Evolutionary conservation across 176 grass and related monocot species (phyloP), one percentile per base, ranked within the genome.

Genomic region (Saccharum officinarum): DNA sequence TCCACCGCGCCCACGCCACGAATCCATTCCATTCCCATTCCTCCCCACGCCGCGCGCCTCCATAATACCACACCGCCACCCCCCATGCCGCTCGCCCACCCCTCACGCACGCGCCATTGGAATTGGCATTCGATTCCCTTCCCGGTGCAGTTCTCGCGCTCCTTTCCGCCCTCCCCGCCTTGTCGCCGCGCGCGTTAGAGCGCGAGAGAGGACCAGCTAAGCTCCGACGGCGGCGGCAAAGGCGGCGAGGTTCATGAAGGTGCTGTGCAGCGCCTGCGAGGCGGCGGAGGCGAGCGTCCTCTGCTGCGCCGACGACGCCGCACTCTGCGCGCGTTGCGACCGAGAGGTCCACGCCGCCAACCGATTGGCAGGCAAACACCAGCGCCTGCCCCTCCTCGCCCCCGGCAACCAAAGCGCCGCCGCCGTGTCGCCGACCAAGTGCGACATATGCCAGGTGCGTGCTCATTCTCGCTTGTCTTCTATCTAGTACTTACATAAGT

Each of bases 291-390:
- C 94, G 44, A 65, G 55, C 60, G 94, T 97, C 72, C 84, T 97
- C 79, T 97, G 94, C 88, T 97, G 94, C 75, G 94, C 92, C 12
- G 94, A 97, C 86, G 94, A 97, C 80, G 94, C 88, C 54, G 90
- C 92, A 2, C 92, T 97, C 0, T 97, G 94, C 77, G 69, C 76
- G 61, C 83, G 75, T 57, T 97, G 94, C 66, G 94, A 97, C 67
- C 80, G 91, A 46, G 87, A 86, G 23, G 90, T 97, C 54, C 94
- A 97, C 86, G 88, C 90, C 33, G 92, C 92, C 37, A 97, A 97
- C 82, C 87, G 88, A 46, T 59, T 94, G 10, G 92, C 92, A 17
- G 88, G 94, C 41, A 97, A 97, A 69, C 94, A 97, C 87, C 92
- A 90, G 78, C 89, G 94, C 70, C 74, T 97, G 55, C 80, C 89